phyloP scores from a whole-genome alignment of 768 basidiomycete genomes.

The Mycena albidolilacea region DNA sequence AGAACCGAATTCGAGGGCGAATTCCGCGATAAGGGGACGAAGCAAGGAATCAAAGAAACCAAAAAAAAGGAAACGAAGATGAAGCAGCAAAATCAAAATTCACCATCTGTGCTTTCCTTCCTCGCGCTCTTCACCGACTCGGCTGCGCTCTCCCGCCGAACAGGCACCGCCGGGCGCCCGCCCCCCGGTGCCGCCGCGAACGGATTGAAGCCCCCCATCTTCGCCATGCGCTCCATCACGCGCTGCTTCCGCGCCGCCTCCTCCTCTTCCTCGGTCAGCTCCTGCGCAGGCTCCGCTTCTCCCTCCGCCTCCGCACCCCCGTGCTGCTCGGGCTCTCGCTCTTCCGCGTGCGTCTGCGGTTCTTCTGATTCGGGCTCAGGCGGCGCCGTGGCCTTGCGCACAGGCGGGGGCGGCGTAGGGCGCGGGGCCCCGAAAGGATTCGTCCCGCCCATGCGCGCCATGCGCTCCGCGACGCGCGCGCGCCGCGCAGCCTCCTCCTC shows the following conservation, averaged over 20 bases:
- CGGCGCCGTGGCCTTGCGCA: slow-evolving; percentile 39
- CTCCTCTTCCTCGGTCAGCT: slow-evolving; percentile 44
- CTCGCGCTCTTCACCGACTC: slow-evolving; percentile 29
- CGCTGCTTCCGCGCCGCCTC: slow-evolving; percentile 69
- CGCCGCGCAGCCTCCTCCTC: slow-evolving; percentile 57
- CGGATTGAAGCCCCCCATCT: slow-evolving; percentile 71
- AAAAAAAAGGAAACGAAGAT: slow-evolving; percentile 37
- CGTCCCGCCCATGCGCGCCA: slow-evolving; percentile 79
- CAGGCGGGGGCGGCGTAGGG: slow-evolving; percentile 40
- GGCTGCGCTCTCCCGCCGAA: slow-evolving; percentile 28
- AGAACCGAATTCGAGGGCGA: too few relatives aligned
- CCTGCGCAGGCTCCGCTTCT: background rate
- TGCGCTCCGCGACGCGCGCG: slow-evolving; percentile 60
- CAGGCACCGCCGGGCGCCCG: slow-evolving; percentile 34
- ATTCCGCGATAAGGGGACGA: background rate
- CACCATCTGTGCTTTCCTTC: slow-evolving; percentile 48
- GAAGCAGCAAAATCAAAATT: slow-evolving; percentile 53
- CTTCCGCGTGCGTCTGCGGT: background rate
- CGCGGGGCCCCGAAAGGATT: slow-evolving; percentile 64
- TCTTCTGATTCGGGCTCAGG: slow-evolving; percentile 25
- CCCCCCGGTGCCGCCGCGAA: slow-evolving; percentile 56
- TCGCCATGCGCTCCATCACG: slow-evolving; percentile 69
- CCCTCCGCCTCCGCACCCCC: background rate
- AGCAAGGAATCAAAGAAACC: slow-evolving; percentile 38
- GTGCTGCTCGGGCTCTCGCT: background rate